phyloP scores from a whole-genome alignment of 1,284 basidiomycete species.

The Pholiota adiposa region DNA sequence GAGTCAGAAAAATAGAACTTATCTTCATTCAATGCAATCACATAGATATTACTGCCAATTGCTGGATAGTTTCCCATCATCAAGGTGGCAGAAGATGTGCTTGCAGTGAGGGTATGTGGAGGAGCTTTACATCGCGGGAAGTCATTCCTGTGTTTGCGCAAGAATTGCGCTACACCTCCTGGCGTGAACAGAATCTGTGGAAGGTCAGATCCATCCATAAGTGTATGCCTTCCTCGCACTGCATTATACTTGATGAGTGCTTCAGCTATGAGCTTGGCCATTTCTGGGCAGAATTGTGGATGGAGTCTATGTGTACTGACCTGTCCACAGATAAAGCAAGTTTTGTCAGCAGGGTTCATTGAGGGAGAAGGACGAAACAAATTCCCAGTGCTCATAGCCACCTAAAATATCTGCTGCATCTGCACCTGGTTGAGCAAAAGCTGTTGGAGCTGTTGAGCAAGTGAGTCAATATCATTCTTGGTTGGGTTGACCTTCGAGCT shows the following conservation, averaged over 20 bases:
- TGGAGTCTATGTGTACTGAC: too few relatives aligned
- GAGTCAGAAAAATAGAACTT: too few relatives aligned
- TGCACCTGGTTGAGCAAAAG: too few relatives aligned
- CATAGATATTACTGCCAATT: too few relatives aligned
- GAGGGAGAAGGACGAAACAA: not conserved
- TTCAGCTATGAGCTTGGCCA: too few relatives aligned
- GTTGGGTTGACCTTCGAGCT: not conserved
- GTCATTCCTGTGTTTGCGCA: not conserved
- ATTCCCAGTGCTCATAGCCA: not conserved
- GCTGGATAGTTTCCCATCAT: not conserved
- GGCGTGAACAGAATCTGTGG: not conserved
- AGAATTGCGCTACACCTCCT: conserved; percentile 1
- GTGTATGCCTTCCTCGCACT: not conserved
- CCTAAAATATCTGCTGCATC: not conserved
- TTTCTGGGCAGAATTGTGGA: too few relatives aligned
- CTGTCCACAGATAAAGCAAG: too few relatives aligned
- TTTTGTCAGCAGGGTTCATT: not conserved
- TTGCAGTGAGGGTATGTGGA: not conserved
- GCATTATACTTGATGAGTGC: not conserved
- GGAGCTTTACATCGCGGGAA: not conserved
- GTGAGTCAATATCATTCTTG: not conserved
- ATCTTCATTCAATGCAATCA: too few relatives aligned
- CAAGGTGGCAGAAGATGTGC: not conserved
- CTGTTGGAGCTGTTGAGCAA: conserved; percentile 1
- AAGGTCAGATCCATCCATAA: conserved; percentile 1